Base-by-base conservation (phyloP, 768 basidiomycete species). In the Lactarius hengduanensis region DNA sequence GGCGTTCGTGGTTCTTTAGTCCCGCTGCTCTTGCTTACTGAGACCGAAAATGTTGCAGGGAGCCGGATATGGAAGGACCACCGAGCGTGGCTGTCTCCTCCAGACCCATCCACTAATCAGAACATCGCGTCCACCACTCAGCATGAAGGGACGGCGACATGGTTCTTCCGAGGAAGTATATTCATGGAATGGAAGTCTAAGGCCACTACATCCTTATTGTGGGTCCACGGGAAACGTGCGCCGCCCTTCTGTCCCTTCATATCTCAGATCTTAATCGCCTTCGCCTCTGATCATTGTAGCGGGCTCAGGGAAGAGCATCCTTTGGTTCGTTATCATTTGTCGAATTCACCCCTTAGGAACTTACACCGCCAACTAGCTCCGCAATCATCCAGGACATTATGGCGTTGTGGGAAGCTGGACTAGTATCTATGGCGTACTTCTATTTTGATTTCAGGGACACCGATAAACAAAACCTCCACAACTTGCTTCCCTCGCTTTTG, bases 181-280 rank as follows among this genome's bases (percentile, higher is more conserved):
- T 50, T 13, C n/a, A 5, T 1, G 22, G 22, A 13, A 50, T 50
- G 47, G 47, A 50, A 50, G 47, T 50, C 47, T 11, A 26, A 50
- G 9, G 13, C 47, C 1, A 4, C 22, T 11, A 13, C 47, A 26
- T 47, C 59, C 22, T 30, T 61, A 9, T 22, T 61, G 16, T 61
- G 59, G 59, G 7, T 61, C 32, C 40, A 61, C 16, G 59, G 59
- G 8, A 61, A 61, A 34, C 43, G 59, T 61, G 16, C 40, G 59
- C 3, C 40, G 59, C 3, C 36, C 0, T 11, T 26, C 36, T 34
- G 0, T 30, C 4, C 26, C 26, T 28, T 26, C 4, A 26, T 1
- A 26, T 26, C 26, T 36, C 11, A 3, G 9, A 56, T n/a, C 0
- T n/a, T 50, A 22, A 61, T 50, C 32, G 1, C 30, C 32, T 20